Conservation (phyloP, 352 stramenopile genomes). For the Sclerospora graminicola region DNA sequence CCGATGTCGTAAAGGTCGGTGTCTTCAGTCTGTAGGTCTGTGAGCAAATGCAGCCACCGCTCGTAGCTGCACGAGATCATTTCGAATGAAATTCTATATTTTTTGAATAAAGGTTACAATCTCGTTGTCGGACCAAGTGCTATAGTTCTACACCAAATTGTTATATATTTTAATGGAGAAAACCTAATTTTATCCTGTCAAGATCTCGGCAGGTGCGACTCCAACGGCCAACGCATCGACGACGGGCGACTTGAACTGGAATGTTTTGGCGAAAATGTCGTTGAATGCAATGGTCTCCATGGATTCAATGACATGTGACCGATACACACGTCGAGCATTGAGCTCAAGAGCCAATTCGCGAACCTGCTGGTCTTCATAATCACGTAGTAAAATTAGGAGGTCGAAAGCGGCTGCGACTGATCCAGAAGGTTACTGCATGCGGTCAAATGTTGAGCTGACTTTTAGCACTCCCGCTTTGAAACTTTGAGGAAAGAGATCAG, state of each 20-base stretch:
- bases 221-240: slow-evolving; percentile 70
- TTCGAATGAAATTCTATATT: too few relatives aligned
- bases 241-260: slow-evolving; percentile 77
- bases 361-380: slow-evolving; percentile 56
- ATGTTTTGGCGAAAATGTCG: slow-evolving; percentile 75
- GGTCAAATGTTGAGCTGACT: slow-evolving; percentile 33
- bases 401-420: slow-evolving; percentile 83
- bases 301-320: slow-evolving; percentile 77
- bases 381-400: slow-evolving; percentile 67
- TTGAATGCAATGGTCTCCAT: slow-evolving; percentile 61
- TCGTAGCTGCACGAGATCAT: too few relatives aligned
- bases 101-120: too few relatives aligned
- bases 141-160: too few relatives aligned
- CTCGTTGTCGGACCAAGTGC: too few relatives aligned
- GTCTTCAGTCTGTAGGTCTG: too few relatives aligned
- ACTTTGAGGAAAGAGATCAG: too few relatives aligned
- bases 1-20: too few relatives aligned
- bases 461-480: too few relatives aligned
- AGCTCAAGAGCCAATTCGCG: slow-evolving; percentile 70
- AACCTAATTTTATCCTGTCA: too few relatives aligned
- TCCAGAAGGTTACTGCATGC: slow-evolving; percentile 60
- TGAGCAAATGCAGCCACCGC: too few relatives aligned
- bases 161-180: too few relatives aligned
- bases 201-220: slow-evolving; percentile 65
- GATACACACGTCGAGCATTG: slow-evolving; percentile 81